phyloP scores from a whole-genome alignment of 441 rosid genomes.

The Syzygium malaccense region DNA sequence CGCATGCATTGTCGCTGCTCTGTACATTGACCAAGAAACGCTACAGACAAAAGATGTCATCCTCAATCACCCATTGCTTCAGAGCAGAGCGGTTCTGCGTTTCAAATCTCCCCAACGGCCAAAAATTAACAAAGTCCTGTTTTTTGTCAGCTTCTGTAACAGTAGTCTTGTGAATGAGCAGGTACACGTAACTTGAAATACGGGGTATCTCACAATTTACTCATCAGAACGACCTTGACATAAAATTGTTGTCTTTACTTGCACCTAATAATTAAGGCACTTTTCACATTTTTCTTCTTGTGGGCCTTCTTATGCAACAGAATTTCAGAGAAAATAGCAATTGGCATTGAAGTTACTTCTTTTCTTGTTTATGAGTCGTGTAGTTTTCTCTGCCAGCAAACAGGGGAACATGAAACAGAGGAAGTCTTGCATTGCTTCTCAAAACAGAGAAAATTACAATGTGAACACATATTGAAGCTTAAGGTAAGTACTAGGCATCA shows the following conservation, averaged over 20 bases:
- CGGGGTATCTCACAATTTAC: background rate
- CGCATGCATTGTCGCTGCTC: background rate
- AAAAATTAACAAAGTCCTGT: background rate
- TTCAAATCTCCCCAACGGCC: background rate
- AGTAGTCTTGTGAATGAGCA: constrained; percentile 4
- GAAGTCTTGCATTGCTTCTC: background rate
- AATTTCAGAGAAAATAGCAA: background rate
- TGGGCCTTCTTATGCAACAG: background rate
- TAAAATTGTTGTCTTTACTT: background rate
- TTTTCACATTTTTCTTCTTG: background rate
- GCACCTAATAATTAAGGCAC: background rate
- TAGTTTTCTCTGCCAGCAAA: background rate
- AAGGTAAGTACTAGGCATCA: background rate
- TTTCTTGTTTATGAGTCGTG: background rate
- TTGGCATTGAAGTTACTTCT: background rate
- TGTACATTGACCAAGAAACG: background rate
- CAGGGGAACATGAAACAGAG: background rate
- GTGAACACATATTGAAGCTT: background rate
- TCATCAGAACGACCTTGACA: background rate
- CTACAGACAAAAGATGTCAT: background rate
- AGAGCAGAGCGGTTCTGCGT: background rate
- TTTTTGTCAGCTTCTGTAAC: background rate
- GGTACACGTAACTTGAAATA: background rate
- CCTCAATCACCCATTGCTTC: background rate
- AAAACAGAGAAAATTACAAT: background rate